Percentiles rank a stretch among this genome's conserved stretches.
These are phyloP conservation scores for Salvia hispanica DNA, from an alignment of 257 asterid genomes.

Conservation along the genomic window DNA sequence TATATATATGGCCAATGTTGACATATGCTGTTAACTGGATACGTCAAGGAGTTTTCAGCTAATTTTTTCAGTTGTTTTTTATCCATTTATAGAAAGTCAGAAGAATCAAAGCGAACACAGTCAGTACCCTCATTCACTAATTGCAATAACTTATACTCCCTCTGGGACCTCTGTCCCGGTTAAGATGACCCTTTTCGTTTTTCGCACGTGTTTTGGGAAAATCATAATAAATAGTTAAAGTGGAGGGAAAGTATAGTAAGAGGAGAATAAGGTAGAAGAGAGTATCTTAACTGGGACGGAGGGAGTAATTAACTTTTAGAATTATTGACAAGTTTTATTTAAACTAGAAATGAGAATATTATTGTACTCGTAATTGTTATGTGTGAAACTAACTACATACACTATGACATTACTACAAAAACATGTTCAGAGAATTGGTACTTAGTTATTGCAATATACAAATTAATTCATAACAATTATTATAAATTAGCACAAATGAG, in stretches of 20 bases:
- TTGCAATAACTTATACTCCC: background rate
- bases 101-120: background rate
- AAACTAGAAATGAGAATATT: background rate
- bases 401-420: background rate
- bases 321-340: background rate
- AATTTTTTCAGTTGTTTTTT: background rate
- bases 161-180: too few species aligned
- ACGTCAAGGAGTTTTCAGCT: too few species aligned
- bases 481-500: background rate
- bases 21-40: too few species aligned
- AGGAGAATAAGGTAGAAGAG: too few species aligned
- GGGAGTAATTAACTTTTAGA: background rate
- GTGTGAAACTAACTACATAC: background rate
- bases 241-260: too few species aligned
- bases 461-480: conserved; percentile 3
- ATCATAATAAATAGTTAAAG: too few species aligned
- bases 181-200: too few species aligned
- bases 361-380: background rate
- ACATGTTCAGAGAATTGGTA: background rate
- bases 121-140: background rate
- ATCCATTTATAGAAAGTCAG: background rate
- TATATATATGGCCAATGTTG: too few species aligned
- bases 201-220: too few species aligned
- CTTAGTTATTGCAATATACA: background rate
- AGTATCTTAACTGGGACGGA: too few species aligned